These are phyloP conservation scores for Viridothelium virens DNA, from an alignment of 495 filamentous ascomycete genomes.

Conservation along the genomic window DNA sequence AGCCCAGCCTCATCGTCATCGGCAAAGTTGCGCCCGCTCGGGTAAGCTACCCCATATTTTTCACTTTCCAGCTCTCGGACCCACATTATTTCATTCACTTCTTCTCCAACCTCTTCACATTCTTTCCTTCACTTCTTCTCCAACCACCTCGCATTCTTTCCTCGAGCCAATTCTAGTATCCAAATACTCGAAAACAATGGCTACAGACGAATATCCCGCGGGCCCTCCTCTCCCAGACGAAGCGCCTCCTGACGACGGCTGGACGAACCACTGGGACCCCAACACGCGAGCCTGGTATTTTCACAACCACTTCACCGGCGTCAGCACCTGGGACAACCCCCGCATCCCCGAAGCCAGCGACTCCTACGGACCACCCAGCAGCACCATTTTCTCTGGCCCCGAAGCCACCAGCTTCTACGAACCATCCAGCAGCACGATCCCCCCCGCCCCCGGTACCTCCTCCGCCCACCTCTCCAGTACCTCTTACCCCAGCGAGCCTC, in stretches of 20 bases:
- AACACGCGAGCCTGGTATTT: conserved; percentile 72
- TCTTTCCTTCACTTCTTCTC: neutral
- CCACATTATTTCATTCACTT: too few relatives aligned
- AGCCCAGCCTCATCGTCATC: too few relatives aligned
- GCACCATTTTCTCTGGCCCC: conserved; percentile 26
- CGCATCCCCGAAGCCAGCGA: conserved; percentile 50
- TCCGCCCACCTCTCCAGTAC: neutral
- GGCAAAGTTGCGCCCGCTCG: neutral
- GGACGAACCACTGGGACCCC: conserved; percentile 77
- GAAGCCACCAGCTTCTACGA: conserved; percentile 26
- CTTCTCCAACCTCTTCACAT: neutral
- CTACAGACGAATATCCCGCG: conserved; percentile 30
- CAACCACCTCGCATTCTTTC: neutral
- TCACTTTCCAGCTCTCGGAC: neutral
- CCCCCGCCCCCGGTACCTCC: conserved; percentile 35
- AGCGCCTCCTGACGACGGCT: conserved; percentile 59
- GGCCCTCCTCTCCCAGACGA: conserved; percentile 41
- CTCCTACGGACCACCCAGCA: neutral
- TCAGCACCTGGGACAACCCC: conserved; percentile 85
- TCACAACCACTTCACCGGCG: conserved; percentile 71
- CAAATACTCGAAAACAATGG: conserved; percentile 42
- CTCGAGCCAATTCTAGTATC: conserved; percentile 21
- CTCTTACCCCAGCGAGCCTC: conserved; percentile 13
- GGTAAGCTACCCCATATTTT: neutral
- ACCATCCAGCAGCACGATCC: neutral